phyloP scores from a whole-genome alignment of 1,284 basidiomycete genomes.

The Leccinum solheimii region DNA sequence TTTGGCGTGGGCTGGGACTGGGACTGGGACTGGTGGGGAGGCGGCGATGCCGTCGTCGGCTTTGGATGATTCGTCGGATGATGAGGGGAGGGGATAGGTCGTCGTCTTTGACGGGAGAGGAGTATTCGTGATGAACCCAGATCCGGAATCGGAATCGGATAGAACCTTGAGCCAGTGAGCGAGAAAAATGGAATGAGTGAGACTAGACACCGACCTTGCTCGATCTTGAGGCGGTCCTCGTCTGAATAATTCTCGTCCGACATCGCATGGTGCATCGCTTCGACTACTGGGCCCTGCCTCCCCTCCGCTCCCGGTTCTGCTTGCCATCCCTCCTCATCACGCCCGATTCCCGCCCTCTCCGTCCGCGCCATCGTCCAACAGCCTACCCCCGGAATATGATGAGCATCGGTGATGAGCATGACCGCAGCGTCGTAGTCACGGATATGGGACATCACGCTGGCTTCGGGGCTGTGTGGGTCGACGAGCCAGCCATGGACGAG shows the following conservation, averaged over 20 bases:
- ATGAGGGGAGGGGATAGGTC: too few relatives aligned
- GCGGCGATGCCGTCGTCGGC: too few relatives aligned
- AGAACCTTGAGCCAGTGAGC: too few relatives aligned
- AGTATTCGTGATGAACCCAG: too few relatives aligned
- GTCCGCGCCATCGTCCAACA: constrained; percentile 38
- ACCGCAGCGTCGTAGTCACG: constrained; percentile 73
- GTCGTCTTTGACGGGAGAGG: too few relatives aligned
- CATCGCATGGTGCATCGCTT: constrained; percentile 4
- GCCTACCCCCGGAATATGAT: constrained; percentile 64
- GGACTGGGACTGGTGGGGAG: too few relatives aligned
- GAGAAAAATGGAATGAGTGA: too few relatives aligned
- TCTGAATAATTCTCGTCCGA: constrained; percentile 31
- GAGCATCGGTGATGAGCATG: constrained; percentile 72
- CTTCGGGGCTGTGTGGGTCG: constrained; percentile 69
- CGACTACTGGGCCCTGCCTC: constrained; percentile 11
- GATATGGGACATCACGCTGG: constrained; percentile 49
- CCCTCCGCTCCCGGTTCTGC: not conserved
- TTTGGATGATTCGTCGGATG: too few relatives aligned
- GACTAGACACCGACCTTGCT: constrained; percentile 54
- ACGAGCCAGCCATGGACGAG: constrained; percentile 94
- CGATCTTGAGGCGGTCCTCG: constrained; percentile 59
- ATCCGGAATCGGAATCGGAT: too few relatives aligned
- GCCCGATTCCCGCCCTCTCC: constrained; percentile 21
- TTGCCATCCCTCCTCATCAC: not conserved
- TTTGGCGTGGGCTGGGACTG: too few relatives aligned